Conservation (phyloP, 179 eudicot species). For the Camellia oleifera region DNA sequence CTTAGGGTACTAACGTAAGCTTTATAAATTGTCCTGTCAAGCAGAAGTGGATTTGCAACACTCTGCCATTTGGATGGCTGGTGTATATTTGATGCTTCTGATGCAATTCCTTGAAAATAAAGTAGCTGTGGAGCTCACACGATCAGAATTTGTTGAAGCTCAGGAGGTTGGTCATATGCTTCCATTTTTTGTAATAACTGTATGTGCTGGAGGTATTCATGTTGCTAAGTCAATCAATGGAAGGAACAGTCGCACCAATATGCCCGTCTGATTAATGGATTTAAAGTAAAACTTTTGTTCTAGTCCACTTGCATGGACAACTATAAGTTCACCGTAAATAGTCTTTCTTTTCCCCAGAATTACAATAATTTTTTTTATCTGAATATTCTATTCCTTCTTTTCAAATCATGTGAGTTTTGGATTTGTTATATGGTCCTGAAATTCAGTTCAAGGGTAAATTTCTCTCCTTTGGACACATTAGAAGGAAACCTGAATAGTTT, state of each 20-base stretch:
- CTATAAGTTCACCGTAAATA: not conserved
- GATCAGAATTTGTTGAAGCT: constrained; percentile 91
- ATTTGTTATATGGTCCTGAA: not conserved
- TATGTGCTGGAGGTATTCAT: not conserved
- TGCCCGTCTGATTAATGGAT: not conserved
- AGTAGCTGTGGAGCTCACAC: constrained; percentile 92
- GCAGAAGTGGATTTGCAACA: constrained; percentile 94
- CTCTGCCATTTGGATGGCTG: constrained; percentile 94
- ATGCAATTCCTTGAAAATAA: constrained; percentile 98
- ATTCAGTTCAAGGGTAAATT: not conserved
- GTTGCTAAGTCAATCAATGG: not conserved
- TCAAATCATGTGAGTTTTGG: not conserved
- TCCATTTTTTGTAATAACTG: not conserved
- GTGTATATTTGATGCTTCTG: constrained; percentile 85
- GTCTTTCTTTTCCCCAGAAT: constrained; percentile 3
- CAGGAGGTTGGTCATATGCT: constrained; percentile 65
- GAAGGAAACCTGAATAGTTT: not conserved
- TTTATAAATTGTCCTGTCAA: constrained; percentile 12
- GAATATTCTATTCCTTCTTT: not conserved
- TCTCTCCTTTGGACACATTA: not conserved
- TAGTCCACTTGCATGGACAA: not conserved
- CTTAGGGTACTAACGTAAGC: constrained; percentile 7
- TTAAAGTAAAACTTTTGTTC: not conserved
- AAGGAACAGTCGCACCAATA: not conserved
- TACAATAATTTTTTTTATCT: not conserved